Percentiles rank a stretch among this genome's conserved stretches.
These are phyloP conservation scores for Pyrus pyrifolia DNA, from an alignment of 306 rosid genomes.

Conservation along the genomic window DNA sequence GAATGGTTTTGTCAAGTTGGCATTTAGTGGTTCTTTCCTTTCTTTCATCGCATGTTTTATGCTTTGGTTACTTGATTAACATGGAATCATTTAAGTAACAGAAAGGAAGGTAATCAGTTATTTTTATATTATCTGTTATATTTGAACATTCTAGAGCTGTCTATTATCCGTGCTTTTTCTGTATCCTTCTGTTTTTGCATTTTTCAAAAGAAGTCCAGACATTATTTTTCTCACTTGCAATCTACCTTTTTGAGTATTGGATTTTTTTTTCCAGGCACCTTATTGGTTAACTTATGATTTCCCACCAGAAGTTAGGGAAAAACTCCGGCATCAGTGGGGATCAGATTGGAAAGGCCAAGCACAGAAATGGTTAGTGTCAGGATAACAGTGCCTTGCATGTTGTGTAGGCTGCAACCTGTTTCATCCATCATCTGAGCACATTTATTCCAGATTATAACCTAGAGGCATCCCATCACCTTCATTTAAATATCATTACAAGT, in stretches of 20 bases:
- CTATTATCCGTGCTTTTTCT: background rate
- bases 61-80: background rate
- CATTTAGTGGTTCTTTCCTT: background rate
- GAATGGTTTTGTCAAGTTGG: background rate
- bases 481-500: background rate
- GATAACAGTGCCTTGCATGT: background rate
- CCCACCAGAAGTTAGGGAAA: slow-evolving; percentile 74
- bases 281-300: slow-evolving; percentile 88
- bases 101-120: too few relatives aligned
- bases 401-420: slow-evolving; percentile 11
- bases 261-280: slow-evolving; percentile 49
- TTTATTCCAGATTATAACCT: background rate
- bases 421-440: background rate
- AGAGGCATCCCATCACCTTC: background rate
- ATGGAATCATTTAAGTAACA: background rate
- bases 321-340: slow-evolving; percentile 63
- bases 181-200: background rate
- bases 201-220: background rate
- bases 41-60: background rate
- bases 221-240: background rate
- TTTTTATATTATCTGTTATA: background rate
- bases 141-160: background rate
- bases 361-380: slow-evolving; percentile 65
- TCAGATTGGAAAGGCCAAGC: slow-evolving; percentile 95
- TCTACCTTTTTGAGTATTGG: background rate